These are phyloP conservation scores for Bassia scoparia DNA, from an alignment of 148 eudicot species.

Conservation along the genomic window DNA sequence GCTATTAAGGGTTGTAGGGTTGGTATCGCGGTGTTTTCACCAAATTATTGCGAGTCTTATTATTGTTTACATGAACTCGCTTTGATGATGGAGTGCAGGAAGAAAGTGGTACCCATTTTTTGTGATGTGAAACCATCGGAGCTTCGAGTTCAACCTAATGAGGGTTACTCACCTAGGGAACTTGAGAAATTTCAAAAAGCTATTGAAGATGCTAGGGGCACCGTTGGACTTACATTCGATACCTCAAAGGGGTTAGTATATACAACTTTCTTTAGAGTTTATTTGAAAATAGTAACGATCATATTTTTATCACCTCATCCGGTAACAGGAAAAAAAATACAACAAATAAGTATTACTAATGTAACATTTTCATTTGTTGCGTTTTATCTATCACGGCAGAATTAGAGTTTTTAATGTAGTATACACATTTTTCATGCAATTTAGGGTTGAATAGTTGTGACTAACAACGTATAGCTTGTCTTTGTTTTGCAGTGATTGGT, in stretches of 20 bases:
- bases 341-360: no score
- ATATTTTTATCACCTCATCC: background rate
- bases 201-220: conserved; percentile 51
- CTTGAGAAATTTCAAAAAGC: conserved; percentile 37
- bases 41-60: conserved; percentile 55
- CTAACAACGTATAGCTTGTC: background rate
- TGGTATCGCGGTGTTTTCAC: conserved; percentile 63
- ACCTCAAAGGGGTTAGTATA: conserved; percentile 42
- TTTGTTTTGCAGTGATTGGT: conserved; percentile 49
- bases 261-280: no score
- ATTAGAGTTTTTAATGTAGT: no score
- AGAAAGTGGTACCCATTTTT: conserved; percentile 55
- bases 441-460: background rate
- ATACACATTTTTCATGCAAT: background rate
- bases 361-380: no score
- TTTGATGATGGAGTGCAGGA: conserved; percentile 45
- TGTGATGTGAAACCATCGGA: conserved; percentile 68
- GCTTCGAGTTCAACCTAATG: conserved; percentile 37
- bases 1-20: conserved; percentile 38
- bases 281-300: no score
- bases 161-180: conserved; percentile 32
- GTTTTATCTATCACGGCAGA: no score
- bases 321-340: no score
- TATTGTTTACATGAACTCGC: conserved; percentile 68
- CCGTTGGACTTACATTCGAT: conserved; percentile 62